Conservation (phyloP, 139 green algal species). For the Pycnococcus provasolii region DNA sequence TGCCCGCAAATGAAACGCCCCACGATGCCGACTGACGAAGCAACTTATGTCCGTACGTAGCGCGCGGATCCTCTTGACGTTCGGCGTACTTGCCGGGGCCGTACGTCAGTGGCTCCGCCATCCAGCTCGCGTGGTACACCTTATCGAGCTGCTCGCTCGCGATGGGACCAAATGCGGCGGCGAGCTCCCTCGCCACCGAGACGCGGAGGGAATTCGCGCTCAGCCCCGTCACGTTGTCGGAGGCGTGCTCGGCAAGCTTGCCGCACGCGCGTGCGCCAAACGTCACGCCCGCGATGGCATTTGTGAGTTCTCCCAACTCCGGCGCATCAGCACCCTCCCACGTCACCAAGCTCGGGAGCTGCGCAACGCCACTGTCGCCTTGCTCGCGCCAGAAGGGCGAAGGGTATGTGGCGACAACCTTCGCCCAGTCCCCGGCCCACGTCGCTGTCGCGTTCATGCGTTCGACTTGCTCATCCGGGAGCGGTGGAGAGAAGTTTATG, state of each 20-base stretch:
- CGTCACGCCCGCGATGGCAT: neutral
- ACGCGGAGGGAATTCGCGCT: too few species aligned
- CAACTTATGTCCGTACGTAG: neutral
- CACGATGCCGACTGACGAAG: neutral
- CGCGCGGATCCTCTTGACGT: neutral
- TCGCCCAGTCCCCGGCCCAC: slow-evolving; percentile 7
- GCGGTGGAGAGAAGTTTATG: neutral
- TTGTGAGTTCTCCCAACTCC: neutral
- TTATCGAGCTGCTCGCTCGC: slow-evolving; percentile 2
- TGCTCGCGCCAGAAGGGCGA: slow-evolving; percentile 5
- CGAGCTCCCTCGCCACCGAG: too few species aligned
- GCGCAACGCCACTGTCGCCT: neutral
- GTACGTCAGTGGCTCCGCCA: neutral
- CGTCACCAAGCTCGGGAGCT: neutral
- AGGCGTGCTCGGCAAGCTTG: too few species aligned
- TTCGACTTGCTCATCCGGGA: neutral
- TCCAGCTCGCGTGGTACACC: slow-evolving; percentile 7
- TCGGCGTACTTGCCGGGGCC: neutral
- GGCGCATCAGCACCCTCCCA: neutral
- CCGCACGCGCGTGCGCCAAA: neutral
- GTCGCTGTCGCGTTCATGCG: neutral
- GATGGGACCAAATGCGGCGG: too few species aligned
- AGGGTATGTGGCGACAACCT: slow-evolving; percentile 1
- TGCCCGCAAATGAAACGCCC: slow-evolving; percentile 7
- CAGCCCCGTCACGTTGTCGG: too few species aligned